Base-by-base conservation (phyloP, 257 asterid genomes). In the Coffea eugenioides region DNA sequence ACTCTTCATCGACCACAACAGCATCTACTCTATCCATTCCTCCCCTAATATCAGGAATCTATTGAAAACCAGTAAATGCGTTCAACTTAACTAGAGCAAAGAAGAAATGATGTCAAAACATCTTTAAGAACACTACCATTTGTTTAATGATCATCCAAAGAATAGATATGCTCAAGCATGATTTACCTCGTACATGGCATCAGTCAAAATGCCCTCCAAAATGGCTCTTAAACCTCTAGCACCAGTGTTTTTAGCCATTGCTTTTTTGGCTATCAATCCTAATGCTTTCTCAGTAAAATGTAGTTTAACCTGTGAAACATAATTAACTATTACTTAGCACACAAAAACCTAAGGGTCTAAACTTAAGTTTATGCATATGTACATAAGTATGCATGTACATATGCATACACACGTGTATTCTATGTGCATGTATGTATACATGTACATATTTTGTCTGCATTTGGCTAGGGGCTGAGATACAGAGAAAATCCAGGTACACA, bases 221-320 rank as follows among this genome's bases (percentile, higher is more conserved):
- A 92, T 90, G 80, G 94, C 92, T 89, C 98, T 91, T 84, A 94
- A 85, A 66, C 98, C 97, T 86, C 98, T 90, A 8, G 98, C 98
- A 77, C 98, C 97, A n/a, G 98, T 94, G 76, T 94, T 92, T 86
- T 94, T 94, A 23, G 87, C 83, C 89, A 85, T 88, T 56, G 97
- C 97, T 87, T 90, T 92, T 82, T 85, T 79, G 72, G 97, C 90
- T 76, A 94, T 94, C 83, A 90, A 69, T 51, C 87, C 82, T 69
- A 90, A 80, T 56, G 98, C 98, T 81, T 87, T 89, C 77, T 94
- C 92, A 23, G 94, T 88, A 72, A 88, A 91, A 87, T 94, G 97
- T 34, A 94, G 86, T 90, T 87, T 92, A 81, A 90, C 97, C 98
- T 94, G 92, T 82, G 15, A 51, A 52, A 52, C 57, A 52, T 70